Evolutionary conservation across 23 red algal genomes (phyloP).

Genomic region (Gracilariopsis chorda): DNA sequence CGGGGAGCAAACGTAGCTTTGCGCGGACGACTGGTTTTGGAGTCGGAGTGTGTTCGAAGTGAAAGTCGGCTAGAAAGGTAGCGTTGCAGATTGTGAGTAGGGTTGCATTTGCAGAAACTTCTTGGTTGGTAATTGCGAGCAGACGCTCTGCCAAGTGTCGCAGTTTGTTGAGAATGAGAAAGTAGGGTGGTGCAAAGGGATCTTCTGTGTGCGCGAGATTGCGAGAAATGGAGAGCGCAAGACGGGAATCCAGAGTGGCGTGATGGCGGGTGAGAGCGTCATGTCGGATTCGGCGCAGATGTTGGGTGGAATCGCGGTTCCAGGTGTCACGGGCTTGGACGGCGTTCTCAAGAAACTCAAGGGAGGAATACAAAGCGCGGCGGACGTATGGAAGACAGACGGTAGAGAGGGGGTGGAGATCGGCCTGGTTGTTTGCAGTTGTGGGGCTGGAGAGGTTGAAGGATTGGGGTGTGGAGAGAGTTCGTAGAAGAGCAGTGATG

Average conservation of each 20-base stretch:
- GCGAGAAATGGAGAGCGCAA: constrained; percentile 33
- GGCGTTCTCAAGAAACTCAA: constrained; percentile 16
- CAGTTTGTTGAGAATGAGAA: constrained; percentile 4
- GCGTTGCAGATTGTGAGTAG: constrained; percentile 26
- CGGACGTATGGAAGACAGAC: constrained; percentile 16
- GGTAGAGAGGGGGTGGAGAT: constrained; percentile 38
- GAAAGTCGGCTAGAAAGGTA: constrained; percentile 53
- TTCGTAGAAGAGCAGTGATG: not conserved
- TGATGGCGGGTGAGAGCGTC: constrained; percentile 15
- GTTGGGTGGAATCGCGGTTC: not conserved
- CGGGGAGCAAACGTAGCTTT: constrained; percentile 20
- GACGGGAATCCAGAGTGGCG: constrained; percentile 12
- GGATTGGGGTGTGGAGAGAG: not conserved
- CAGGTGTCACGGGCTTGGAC: constrained; percentile 33
- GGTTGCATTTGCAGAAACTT: not conserved
- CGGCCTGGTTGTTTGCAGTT: not conserved
- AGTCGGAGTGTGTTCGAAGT: constrained; percentile 19
- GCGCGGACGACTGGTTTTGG: not conserved
- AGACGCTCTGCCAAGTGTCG: constrained; percentile 9
- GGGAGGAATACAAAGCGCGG: constrained; percentile 1
- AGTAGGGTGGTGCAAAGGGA: constrained; percentile 37
- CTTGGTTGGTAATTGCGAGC: constrained; percentile 1
- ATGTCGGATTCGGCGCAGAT: not conserved
- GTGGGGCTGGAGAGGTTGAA: not conserved
- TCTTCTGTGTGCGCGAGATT: constrained; percentile 18